These are phyloP conservation scores for Tetrahymena malaccensis DNA, from an alignment of 73 alveolate genomes.

Conservation along the genomic window DNA sequence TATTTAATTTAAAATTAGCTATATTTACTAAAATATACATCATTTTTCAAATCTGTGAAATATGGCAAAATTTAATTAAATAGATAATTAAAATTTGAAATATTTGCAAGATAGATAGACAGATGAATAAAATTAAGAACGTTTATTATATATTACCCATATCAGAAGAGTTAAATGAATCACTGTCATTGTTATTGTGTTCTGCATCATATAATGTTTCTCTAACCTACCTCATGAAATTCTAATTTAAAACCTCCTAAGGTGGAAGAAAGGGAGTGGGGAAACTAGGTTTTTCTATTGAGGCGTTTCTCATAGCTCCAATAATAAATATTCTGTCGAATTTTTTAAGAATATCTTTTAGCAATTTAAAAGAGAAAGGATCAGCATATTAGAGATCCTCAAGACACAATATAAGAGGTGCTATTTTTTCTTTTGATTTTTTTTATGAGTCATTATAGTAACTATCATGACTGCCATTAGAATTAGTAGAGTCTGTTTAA, in stretches of 20 bases:
- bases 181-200: not conserved
- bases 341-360: constrained; percentile 9
- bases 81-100: too few relatives aligned
- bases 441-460: not conserved
- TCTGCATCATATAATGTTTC: not conserved
- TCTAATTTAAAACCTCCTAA: not conserved
- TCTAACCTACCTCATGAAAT: constrained; percentile 3
- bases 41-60: too few relatives aligned
- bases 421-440: not conserved
- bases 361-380: constrained; percentile 3
- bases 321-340: constrained; percentile 11
- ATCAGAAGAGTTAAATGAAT: constrained; percentile 6
- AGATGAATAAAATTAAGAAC: not conserved
- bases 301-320: constrained; percentile 11
- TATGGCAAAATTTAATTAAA: too few relatives aligned
- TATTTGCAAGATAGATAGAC: too few relatives aligned
- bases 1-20: not conserved
- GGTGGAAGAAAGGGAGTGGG: not conserved
- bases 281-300: constrained; percentile 21
- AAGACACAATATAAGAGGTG: constrained; percentile 11
- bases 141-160: not conserved
- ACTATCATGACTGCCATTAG: not conserved
- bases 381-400: constrained; percentile 41
- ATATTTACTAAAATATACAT: not conserved
- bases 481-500: not conserved